Conservation (phyloP, 306 rosid species). For the Castanea crenata region DNA sequence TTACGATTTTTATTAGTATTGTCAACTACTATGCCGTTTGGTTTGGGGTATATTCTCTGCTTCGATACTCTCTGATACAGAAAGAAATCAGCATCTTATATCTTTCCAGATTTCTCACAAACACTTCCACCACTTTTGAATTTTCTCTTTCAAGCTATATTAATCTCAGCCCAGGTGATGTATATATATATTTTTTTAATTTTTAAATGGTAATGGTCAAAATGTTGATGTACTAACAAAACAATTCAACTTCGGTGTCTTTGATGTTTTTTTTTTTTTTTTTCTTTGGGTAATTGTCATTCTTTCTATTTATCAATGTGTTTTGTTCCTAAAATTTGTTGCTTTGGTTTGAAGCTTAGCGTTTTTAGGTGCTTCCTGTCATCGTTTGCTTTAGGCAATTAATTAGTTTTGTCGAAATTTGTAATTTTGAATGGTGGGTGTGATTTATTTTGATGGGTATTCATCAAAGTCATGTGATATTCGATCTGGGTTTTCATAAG, state of each 20-base stretch:
- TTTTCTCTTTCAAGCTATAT: not conserved
- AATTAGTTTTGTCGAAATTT: slow-evolving; percentile 9
- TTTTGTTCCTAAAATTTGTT: not conserved
- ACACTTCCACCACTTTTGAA: not conserved
- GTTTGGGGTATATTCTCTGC: slow-evolving; percentile 54
- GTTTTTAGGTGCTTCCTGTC: slow-evolving; percentile 18
- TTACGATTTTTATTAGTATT: no score
- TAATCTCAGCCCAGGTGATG: slow-evolving; percentile 20
- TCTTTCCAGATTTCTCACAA: slow-evolving; percentile 12
- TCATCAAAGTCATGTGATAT: not conserved
- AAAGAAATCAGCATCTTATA: slow-evolving; percentile 30
- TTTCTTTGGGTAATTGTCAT: not conserved
- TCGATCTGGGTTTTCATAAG: slow-evolving; percentile 13
- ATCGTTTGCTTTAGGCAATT: slow-evolving; percentile 6
- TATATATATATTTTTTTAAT: not conserved
- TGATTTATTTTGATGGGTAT: slow-evolving; percentile 2
- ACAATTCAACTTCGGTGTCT: not conserved
- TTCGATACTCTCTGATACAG: slow-evolving; percentile 40
- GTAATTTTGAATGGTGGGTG: slow-evolving; percentile 13
- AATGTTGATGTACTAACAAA: not conserved
- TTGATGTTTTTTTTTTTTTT: not conserved
- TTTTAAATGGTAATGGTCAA: not conserved
- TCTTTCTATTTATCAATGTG: not conserved
- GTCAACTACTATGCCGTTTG: slow-evolving; percentile 1
- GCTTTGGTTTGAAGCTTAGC: slow-evolving; percentile 22